A percentile compares a stretch with the other conserved stretches of the same genome.
These are phyloP conservation scores for Russula brevipes DNA, from an alignment of 768 basidiomycete species.

Conservation along the genomic window DNA sequence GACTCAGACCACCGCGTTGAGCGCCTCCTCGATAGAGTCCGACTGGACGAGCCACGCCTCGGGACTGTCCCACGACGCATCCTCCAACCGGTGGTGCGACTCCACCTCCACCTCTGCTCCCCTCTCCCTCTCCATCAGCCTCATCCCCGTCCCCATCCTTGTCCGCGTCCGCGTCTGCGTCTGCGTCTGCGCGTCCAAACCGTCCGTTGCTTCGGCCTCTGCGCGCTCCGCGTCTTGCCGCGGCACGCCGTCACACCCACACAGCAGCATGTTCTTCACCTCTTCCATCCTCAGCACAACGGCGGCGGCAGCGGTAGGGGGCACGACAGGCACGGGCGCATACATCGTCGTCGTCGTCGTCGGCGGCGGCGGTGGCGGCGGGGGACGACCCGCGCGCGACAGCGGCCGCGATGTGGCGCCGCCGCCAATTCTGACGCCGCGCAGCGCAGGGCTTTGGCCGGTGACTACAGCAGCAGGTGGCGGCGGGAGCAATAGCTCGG, in stretches of 20 bases:
- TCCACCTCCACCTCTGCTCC: background rate
- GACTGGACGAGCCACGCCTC: constrained; percentile 23
- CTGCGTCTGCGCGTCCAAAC: background rate
- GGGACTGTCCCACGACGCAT: constrained; percentile 9
- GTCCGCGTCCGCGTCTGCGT: background rate
- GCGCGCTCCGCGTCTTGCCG: too few species aligned
- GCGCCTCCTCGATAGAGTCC: background rate
- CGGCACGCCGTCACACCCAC: background rate
- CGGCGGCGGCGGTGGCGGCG: too few species aligned
- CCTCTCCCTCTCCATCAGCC: too few species aligned
- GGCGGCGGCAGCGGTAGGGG: background rate
- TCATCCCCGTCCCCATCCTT: background rate
- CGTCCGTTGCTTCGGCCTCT: too few species aligned
- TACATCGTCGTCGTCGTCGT: background rate
- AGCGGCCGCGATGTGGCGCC: background rate
- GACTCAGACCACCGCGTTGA: background rate
- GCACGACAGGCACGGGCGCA: background rate
- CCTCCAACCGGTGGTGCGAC: background rate
- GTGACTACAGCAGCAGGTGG: too few species aligned
- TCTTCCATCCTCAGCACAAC: background rate
- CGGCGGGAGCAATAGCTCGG: too few species aligned
- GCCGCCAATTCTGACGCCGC: too few species aligned
- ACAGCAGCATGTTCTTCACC: background rate
- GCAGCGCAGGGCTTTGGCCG: too few species aligned
- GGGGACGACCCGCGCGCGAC: background rate